Base-by-base conservation (phyloP, 495 filamentous ascomycete species). In the Aspergillus carlsbadensis region DNA sequence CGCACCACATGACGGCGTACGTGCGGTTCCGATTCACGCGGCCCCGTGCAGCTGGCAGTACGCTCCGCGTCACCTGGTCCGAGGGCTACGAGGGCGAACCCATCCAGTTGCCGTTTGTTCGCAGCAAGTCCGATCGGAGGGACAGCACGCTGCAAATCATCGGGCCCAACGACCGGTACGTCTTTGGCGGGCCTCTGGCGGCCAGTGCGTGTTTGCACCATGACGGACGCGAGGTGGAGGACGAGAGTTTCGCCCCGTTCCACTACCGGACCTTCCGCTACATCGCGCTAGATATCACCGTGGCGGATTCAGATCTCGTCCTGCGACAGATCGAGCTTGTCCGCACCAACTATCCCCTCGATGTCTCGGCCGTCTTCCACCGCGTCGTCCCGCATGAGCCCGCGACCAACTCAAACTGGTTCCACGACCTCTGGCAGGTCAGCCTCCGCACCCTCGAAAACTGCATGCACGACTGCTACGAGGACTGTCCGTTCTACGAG, bases 391-490 rank as follows among this genome's bases (percentile, higher is more conserved):
- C 8, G 26, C 3, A 29, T 29, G 26, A 29, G 26, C 8, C 8
- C 8, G 8, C 26, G 26, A 29, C 8, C 26, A 29, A 29, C 42
- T 11, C 8, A 45, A 13, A 7, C 20, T n/a, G n/a, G n/a, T n/a
- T n/a, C n/a, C n/a, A n/a, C n/a, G n/a, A n/a, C 2, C 5, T 45
- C 1, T 45, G 42, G 42, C 7, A 20, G 1, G 14, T 24, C 17
- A 45, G 42, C 42, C 2, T 45, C 17, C 6, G 42, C 5, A 45
- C 42, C 7, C 14, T 45, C 0, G 6, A 24, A 11, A 45, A 45
- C 42, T 45, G 42, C 20, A 45, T 45, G 42, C 42, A 45, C 18
- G 42, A 45, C 20, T 45, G 18, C 18, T 45, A 45, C 42, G 42
- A 45, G 14, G 42, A 45, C 18, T 45, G 42, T 10, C 42, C 42